Evolutionary conservation across 495 filamentous ascomycete species (phyloP), one percentile per base, ranked within the genome.

Genomic region (Rostrohypoxylon terebratum): DNA sequence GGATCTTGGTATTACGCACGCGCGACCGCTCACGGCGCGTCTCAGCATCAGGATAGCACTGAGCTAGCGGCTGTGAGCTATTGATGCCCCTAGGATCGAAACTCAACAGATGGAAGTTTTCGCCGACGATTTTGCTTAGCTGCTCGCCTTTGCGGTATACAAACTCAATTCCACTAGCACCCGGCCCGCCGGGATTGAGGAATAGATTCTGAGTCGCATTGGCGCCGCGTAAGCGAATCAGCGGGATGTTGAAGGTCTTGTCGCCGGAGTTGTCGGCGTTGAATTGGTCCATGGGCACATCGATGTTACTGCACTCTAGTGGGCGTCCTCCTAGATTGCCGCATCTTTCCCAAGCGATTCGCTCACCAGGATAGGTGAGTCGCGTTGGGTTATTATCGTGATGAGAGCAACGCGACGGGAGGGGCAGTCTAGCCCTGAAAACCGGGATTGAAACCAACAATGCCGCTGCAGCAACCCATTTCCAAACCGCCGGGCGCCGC

Each of bases 41-140:
- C 14, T 75, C 73, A 0, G 38, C 42, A 16, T 76, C 75, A 0
- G 78, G 77, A 65, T 84, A 84, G 75, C 82, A 85, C 25, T 38
- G 75, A 1, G 79, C 81, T 13, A 44, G 28, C 0, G 83, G 83
- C 0, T 44, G 69, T 4, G 83, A 83, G 18, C 73, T 71, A 67
- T 83, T 83, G 20, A 84, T 74, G 14, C 83, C 81, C 55, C 83
- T 81, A 2, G 83, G 83, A 57, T 84, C 83, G 68, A 84, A 84
- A 48, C 76, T 73, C 8, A 85, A 67, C 13, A 85, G 72, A 68
- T 85, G 80, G 72, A 81, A 82, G 11, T 69, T 77, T 23, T 84
- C 81, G 61, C 83, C 83, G 34, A 84, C 55, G 16, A 85, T 77
- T 16, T 72, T 58, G 53, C 59, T 75, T 8, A 85, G 66, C 18